Evolutionary conservation across 2,329 filamentous ascomycete genomes (phyloP), one percentile per base, ranked within the genome.

Genomic region (Neonectria neomacrospora): DNA sequence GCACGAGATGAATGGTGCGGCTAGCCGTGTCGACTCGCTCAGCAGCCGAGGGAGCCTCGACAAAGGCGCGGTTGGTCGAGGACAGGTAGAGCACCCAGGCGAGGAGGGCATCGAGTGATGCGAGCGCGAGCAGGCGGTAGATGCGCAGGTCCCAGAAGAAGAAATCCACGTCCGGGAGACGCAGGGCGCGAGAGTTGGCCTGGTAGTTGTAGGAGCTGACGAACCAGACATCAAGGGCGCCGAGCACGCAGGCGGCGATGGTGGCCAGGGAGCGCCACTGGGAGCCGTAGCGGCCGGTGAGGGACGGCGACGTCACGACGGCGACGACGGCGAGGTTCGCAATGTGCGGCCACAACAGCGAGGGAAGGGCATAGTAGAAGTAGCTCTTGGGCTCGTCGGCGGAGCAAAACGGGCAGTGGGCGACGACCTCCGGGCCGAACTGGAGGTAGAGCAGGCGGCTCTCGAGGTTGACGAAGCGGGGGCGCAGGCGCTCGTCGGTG

Each of bases 391-490:
- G 85, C 51, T 91, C 88, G 62, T 92, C 89, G n/a, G 87, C 80
- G 54, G 81, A 83, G 85, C 94, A 97, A 81, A 97, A 97, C n/a
- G 88, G 85, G 77, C 94, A 98, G 62, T 88, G 83, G 22, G 89
- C 83, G 39, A 98, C 77, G 9, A 90, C 88, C 34, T 87, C 83
- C 0, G 94, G 92, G 2, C 96, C 96, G 78, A 89, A 96, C 63
- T 91, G 89, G 55, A 96, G 84, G 80, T 97, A 98, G 8, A 97
- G 83, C 63, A 96, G 85, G 57, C 92, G 86, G 51, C 90, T 91
- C 68, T 93, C 89, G 57, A 90, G 80, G 64, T 86, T 90, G 69
- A 88, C 85, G 74, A 98, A 89, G 71, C 90, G 90, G 26, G 82
- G 79, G 55, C 88, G 86, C 10, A 98, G 84, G 23, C 84, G 79